Evolutionary conservation across 2,329 filamentous ascomycete species (phyloP), one percentile per base, ranked within the genome.

Genomic region (Neonectria faginata): DNA sequence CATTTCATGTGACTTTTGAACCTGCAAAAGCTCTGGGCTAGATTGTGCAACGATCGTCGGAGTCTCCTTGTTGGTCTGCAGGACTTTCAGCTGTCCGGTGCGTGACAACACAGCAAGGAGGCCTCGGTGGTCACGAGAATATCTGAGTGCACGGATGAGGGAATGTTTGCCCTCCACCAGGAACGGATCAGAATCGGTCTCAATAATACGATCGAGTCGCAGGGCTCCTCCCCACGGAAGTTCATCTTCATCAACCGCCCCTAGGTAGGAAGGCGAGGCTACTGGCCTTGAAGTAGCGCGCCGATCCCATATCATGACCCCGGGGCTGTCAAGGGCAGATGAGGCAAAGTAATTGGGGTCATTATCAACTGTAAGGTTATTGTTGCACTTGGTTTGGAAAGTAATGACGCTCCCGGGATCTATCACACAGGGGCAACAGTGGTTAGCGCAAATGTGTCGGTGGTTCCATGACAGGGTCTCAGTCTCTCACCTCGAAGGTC

Each of bases 271-370:
- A 12, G 82, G 78, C 11, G 86, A 88, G 9, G 85, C 84, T 11
- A 84, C 77, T 1, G 83, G 78, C 11, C 86, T 84, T 20, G 81
- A 82, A 12, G 83, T 84, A n/a, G 85, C 86, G 47, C 92, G 89
- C 27, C 90, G 88, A 74, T 95, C 92, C 92, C 92, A 95, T 33
- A 95, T 85, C 76, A 91, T 89, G 56, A 95, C 84, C 8, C 89
- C 88, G 0, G 92, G 90, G 54, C 92, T 89, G 63, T 92, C 91
- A 12, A 92, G 81, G 3, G 91, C 90, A 14, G 92, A 93, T 1
- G 92, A 94, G 1, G 92, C 89, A 79, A 96, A 95, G 77, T 94
- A 95, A 71, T 96, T 94, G 68, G 91, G 88, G 71, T 97, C 91
- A 65, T 92, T 92, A 79, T 96, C 92, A 65, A 96, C 92, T 16